phyloP scores from a whole-genome alignment of 768 basidiomycete genomes.

The Lanmaoa rubissima region DNA sequence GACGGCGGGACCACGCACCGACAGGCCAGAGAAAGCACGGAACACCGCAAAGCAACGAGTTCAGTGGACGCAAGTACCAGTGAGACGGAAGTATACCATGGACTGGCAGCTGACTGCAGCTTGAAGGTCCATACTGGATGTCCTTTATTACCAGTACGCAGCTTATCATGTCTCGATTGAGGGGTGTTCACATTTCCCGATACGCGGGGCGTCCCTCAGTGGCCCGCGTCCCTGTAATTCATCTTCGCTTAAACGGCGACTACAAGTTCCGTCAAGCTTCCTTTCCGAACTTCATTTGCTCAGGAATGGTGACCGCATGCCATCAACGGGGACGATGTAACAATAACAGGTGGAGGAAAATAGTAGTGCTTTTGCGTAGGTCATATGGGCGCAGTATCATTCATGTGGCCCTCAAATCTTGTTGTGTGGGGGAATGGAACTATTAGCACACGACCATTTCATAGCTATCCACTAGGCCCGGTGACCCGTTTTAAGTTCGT shows the following conservation, averaged over 20 bases:
- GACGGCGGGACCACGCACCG: conserved; percentile 9
- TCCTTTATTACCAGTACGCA: conserved; percentile 8
- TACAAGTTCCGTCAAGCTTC: conserved; percentile 23
- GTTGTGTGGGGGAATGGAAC: conserved; percentile 2
- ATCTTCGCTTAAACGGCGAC: conserved; percentile 24
- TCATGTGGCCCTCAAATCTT: conserved; percentile 6
- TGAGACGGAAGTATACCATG: background rate
- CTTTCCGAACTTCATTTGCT: conserved; percentile 13
- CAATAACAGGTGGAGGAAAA: conserved; percentile 22
- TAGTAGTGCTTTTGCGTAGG: conserved; percentile 19
- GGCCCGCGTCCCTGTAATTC: conserved; percentile 23
- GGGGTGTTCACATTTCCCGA: conserved; percentile 25
- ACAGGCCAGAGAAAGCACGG: conserved; percentile 3
- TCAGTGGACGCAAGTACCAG: background rate
- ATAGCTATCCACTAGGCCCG: background rate
- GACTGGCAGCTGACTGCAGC: background rate
- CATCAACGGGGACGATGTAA: conserved; percentile 2
- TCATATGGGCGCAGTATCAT: background rate
- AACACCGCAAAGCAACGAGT: conserved; percentile 8
- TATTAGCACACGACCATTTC: background rate
- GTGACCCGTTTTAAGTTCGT: conserved; percentile 18
- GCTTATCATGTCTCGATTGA: conserved; percentile 14
- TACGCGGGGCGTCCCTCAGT: conserved; percentile 17
- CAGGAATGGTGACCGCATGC: conserved; percentile 11
- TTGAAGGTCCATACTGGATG: background rate